Base-by-base conservation (phyloP, 164 flowering plant species). In the Dillenia turbinata region DNA sequence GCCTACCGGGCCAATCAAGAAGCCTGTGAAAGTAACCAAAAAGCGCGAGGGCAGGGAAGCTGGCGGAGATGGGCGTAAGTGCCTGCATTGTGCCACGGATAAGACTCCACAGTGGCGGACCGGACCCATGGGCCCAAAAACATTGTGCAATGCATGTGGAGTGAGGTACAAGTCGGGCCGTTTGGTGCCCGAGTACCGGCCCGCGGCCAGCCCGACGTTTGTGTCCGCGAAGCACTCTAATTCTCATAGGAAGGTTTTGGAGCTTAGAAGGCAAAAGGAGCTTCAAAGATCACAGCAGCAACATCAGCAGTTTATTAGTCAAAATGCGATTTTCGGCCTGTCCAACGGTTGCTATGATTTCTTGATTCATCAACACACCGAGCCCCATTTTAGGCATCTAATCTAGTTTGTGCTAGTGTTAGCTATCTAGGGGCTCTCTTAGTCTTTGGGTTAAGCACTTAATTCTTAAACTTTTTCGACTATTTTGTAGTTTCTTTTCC, bases 21-120 rank as follows among this genome's bases (percentile, higher is more conserved):
- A 67, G 24, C 53, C 71, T 1, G 52, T 50, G 2, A 69, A 73
- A 33, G 45, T 71, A 47, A 47, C 72, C 33, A 77, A 68, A 78
- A 79, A 78, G 55, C 7, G 40, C 40, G 7, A 4, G 40, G 40
- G 40, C 7, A 33, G 4, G 40, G 7, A 33, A 6, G 12, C 17
- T 9, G 40, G 16, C 54, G 46, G 69, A 10, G 72, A 71, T 4
- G 85, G 81, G 0, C 83, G 93, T 60, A 85, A 66, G 62, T 93
- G 98, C 75, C 77, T 81, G 49, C 98, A 93, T 66, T 93, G 98
- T 58, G 88, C 73, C 19, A 66, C 98, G 11, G 98, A 88, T 47
- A 87, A 88, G 79, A 93, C 98, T 3, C 98, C 98, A 45, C 98
- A 93, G 62, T 93, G 98, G 98, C 69, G 98, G 56, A 85, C 94